Base-by-base conservation (phyloP, 2,329 filamentous ascomycete species). In the Microthyrium microscopicum region DNA sequence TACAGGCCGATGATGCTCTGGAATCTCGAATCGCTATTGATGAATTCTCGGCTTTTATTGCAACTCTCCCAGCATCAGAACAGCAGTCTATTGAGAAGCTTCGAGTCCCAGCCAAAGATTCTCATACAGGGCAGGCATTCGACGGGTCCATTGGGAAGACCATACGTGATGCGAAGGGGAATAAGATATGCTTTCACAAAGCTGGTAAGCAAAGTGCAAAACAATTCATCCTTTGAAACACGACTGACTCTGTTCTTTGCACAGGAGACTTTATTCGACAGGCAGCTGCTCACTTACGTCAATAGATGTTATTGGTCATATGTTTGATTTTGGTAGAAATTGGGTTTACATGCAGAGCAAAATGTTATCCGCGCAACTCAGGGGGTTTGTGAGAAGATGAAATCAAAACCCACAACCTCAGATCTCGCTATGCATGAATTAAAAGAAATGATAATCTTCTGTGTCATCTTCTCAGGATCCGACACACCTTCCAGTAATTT, bases 111-210 rank as follows among this genome's bases (percentile, higher is more conserved):
- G 49, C 45, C 18, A 43, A 7, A n/a, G 49, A 51, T 36, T 39
- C 41, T 16, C 44, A 49, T 37, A 48, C 44, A 8, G 41, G 44
- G 6, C 42, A 40, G 30, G 39, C 41, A 11, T 51, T 46, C 34
- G 48, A 51, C 38, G 45, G 37, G 20, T 41, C 43, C 5, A 48
- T 50, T 33, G 43, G 44, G 17, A 47, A 50, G 34, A 34, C 45
- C 15, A 39, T 51, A 25, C 31, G 40, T 33, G 48, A 50, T 31
- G 49, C 46, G 21, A 43, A 48, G 41, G 44, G 34, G 9, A 50
- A 50, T 37, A 39, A 38, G 21, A 41, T 41, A 3, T 47, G 45
- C 39, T 30, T 37, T 13, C 34, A 36, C n/a, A 36, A 36, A 20
- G 25, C 34, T 32, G 34, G 33, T 28, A 12, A 25, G 31, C n/a